Percentiles rank a stretch among this genome's conserved stretches.
Conservation (phyloP, 805 yeast genomes). For the Saccharomycopsis fodiens region DNA sequence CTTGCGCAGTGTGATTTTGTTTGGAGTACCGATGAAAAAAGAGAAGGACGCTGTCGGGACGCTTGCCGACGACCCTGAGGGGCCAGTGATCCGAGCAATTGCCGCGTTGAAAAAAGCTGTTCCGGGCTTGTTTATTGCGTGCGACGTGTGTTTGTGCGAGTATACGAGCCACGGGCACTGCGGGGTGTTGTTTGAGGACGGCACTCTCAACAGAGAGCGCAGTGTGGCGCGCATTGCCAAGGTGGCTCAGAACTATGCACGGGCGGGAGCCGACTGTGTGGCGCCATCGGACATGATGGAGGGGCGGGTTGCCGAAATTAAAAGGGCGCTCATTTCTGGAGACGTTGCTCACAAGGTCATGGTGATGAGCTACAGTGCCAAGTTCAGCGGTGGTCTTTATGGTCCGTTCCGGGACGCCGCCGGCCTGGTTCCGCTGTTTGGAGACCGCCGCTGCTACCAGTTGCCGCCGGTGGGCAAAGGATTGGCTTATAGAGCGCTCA, state of each 20-base stretch:
- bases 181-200: slow-evolving; percentile 84
- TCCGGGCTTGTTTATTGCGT: slow-evolving; percentile 80
- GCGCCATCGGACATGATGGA: slow-evolving; percentile 99
- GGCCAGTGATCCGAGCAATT: slow-evolving; percentile 84
- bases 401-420: slow-evolving; percentile 99
- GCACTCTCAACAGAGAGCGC: slow-evolving; percentile 65
- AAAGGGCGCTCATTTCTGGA: slow-evolving; percentile 71
- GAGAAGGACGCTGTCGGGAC: slow-evolving; percentile 78
- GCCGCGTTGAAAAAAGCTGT: slow-evolving; percentile 54
- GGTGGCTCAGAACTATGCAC: slow-evolving; percentile 91
- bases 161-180: slow-evolving; percentile 98
- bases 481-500: slow-evolving; percentile 83
- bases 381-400: slow-evolving; percentile 82
- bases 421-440: slow-evolving; percentile 79
- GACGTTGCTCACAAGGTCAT: slow-evolving; percentile 81
- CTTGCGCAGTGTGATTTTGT: slow-evolving; percentile 73
- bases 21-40: slow-evolving; percentile 80
- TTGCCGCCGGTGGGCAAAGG: slow-evolving; percentile 91
- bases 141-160: slow-evolving; percentile 96
- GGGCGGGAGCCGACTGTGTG: slow-evolving; percentile 91
- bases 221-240: slow-evolving; percentile 83
- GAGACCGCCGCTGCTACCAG: slow-evolving; percentile 91
- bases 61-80: slow-evolving; percentile 91
- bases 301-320: slow-evolving; percentile 86
- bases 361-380: slow-evolving; percentile 91